Percentiles rank a stretch among this genome's conserved stretches.
These are phyloP conservation scores for Westerdykella sp. DNA, from an alignment of 2,329 filamentous ascomycete genomes.

Conservation along the genomic window DNA sequence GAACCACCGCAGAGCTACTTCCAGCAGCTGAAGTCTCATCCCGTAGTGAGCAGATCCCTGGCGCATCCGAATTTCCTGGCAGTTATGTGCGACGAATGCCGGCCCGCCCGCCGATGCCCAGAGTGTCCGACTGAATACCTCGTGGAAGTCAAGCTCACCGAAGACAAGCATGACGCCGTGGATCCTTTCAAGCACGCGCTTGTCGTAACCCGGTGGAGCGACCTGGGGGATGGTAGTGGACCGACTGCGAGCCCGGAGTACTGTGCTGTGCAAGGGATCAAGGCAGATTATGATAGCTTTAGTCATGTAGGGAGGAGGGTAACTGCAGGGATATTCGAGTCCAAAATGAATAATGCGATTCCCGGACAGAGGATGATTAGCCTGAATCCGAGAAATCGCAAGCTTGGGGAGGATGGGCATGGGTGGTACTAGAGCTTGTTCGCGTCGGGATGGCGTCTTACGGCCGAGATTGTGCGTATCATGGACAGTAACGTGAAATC, in stretches of 20 bases:
- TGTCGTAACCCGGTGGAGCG: constrained; percentile 56
- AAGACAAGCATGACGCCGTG: constrained; percentile 46
- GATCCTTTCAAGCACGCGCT: constrained; percentile 54
- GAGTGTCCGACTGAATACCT: constrained; percentile 59
- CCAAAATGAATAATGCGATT: constrained; percentile 49
- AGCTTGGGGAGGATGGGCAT: constrained; percentile 50
- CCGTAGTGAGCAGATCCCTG: not conserved
- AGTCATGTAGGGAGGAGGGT: constrained; percentile 47
- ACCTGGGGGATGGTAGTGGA: constrained; percentile 51
- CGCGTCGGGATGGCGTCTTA: too few species aligned
- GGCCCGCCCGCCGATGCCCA: constrained; percentile 55
- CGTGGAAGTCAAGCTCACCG: constrained; percentile 53
- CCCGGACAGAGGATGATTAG: constrained; percentile 54
- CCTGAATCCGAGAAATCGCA: constrained; percentile 52
- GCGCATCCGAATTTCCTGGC: constrained; percentile 44
- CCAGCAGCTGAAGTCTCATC: constrained; percentile 32
- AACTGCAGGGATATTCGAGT: constrained; percentile 55
- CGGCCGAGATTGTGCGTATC: too few species aligned
- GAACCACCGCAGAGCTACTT: constrained; percentile 39
- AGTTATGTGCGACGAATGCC: constrained; percentile 49
- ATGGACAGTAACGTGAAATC: too few species aligned
- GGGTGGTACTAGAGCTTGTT: constrained; percentile 48
- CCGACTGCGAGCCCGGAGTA: constrained; percentile 49
- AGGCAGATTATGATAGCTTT: constrained; percentile 50
- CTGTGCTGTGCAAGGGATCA: constrained; percentile 48